Evolutionary conservation across 768 basidiomycete species (phyloP).

Genomic region (Lyophyllum shimeji): DNA sequence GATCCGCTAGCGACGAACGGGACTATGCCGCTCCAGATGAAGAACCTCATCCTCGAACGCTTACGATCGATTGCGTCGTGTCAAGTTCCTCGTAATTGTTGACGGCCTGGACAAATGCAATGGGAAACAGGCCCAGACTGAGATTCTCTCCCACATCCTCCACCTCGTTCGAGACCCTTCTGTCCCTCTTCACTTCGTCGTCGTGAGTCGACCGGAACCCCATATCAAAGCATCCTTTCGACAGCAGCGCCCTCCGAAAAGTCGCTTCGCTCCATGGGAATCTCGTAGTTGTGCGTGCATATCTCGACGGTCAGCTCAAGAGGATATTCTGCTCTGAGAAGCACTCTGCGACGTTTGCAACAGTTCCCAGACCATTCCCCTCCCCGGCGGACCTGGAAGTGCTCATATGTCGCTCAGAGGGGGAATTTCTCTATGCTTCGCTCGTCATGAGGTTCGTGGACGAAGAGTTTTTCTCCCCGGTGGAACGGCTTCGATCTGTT

Average conservation of each 20-base stretch:
- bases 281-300: not conserved
- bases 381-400: not conserved
- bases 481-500: not conserved
- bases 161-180: not conserved
- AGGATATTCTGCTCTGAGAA: not conserved
- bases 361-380: not conserved
- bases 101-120: slow-evolving; percentile 30
- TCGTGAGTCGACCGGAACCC: slow-evolving; percentile 27
- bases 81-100: slow-evolving; percentile 14
- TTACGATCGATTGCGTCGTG: not conserved
- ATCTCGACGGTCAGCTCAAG: not conserved
- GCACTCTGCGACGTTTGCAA: not conserved
- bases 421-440: not conserved
- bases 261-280: not conserved
- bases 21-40: not conserved
- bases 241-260: not conserved
- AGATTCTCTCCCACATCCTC: slow-evolving; percentile 13
- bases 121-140: slow-evolving; percentile 6
- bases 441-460: not conserved
- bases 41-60: not conserved
- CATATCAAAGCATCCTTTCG: slow-evolving; percentile 16
- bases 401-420: not conserved
- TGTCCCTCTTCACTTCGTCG: slow-evolving; percentile 21
- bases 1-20: not conserved
- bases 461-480: not conserved